Conservation (phyloP, 352 stramenopile species). For the Pythium aquatile region DNA sequence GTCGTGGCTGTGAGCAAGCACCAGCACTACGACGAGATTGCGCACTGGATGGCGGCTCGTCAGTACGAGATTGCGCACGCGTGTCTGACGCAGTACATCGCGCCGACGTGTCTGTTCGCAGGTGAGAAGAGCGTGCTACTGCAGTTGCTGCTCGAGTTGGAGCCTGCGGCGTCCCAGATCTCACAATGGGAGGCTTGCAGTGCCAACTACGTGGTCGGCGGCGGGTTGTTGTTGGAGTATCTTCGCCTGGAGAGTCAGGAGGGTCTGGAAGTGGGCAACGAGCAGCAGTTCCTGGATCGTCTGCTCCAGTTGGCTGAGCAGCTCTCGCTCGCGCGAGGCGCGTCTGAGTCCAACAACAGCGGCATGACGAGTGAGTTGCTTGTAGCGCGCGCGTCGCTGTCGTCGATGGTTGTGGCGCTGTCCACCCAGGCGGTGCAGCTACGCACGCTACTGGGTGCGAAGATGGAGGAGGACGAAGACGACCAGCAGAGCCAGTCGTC, state of each 20-base stretch:
- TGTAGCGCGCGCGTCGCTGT: conserved; percentile 24
- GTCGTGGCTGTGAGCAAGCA: conserved; percentile 46
- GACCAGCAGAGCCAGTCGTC: conserved; percentile 10
- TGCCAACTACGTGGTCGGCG: conserved; percentile 46
- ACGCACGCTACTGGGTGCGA: conserved; percentile 15
- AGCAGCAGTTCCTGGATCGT: conserved; percentile 62
- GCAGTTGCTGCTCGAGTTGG: conserved; percentile 55
- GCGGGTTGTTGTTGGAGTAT: conserved; percentile 69
- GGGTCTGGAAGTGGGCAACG: conserved; percentile 46
- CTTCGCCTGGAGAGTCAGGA: conserved; percentile 63
- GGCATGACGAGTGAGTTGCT: conserved; percentile 21
- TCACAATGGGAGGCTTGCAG: conserved; percentile 63
- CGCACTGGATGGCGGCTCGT: conserved; percentile 65
- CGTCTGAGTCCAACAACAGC: neutral
- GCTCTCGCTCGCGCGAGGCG: conserved; percentile 28
- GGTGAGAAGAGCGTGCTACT: conserved; percentile 54
- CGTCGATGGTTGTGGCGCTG: conserved; percentile 28
- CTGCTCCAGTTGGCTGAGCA: conserved; percentile 54
- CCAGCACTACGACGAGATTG: conserved; percentile 64
- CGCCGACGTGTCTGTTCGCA: conserved; percentile 59
- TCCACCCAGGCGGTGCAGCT: conserved; percentile 24
- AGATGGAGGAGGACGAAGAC: conserved; percentile 11
- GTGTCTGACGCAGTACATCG: conserved; percentile 57
- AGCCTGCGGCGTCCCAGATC: conserved; percentile 51
- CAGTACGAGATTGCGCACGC: conserved; percentile 64